Percentiles rank a stretch among this genome's conserved stretches.
These are phyloP conservation scores for Mortierella sp. DNA, from an alignment of 371 early-diverging fungal genomes.

Conservation along the genomic window DNA sequence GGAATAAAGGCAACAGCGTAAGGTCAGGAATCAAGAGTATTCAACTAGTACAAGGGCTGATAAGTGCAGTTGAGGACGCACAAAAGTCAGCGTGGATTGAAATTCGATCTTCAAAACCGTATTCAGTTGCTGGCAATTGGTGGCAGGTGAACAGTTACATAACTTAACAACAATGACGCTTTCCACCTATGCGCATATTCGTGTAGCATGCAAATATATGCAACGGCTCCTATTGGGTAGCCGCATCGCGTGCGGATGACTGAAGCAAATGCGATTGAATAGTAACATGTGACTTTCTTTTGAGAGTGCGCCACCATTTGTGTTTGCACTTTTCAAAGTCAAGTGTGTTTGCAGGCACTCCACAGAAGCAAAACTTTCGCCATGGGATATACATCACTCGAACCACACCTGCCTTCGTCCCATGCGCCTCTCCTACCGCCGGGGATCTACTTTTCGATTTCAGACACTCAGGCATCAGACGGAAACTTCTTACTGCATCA, in stretches of 20 bases:
- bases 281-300: background rate
- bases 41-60: background rate
- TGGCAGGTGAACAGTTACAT: background rate
- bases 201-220: conserved; percentile 3
- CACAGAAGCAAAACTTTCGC: background rate
- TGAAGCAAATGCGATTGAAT: background rate
- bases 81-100: conserved; percentile 8
- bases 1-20: background rate
- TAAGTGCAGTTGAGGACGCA: conserved; percentile 19
- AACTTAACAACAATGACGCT: background rate
- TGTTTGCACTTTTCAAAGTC: background rate
- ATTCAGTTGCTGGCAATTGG: background rate
- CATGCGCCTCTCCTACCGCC: conserved; percentile 61
- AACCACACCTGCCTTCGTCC: conserved; percentile 51
- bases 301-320: background rate
- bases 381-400: conserved; percentile 56
- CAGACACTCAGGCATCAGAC: conserved; percentile 75
- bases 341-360: background rate
- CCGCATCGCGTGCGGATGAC: conserved; percentile 5
- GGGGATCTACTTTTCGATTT: conserved; percentile 67
- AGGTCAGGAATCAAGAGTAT: background rate
- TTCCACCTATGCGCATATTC: background rate
- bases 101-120: conserved; percentile 3
- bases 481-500: conserved; percentile 80
- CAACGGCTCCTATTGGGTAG: conserved; percentile 11